Conservation (phyloP, 176 grass and related monocot genomes). For the Luzula sylvatica region DNA sequence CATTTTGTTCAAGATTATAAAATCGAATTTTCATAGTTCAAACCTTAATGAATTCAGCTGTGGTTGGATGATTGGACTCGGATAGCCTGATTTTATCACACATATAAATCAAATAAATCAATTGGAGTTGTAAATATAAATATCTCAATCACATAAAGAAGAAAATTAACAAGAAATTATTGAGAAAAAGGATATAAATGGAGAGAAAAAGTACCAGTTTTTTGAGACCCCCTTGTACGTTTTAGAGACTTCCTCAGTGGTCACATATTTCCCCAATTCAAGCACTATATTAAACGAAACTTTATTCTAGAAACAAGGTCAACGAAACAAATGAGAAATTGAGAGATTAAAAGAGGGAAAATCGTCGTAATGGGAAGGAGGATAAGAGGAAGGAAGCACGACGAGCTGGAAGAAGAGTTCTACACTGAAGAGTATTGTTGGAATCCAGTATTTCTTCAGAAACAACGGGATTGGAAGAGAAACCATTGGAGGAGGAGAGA, state of each 20-base stretch:
- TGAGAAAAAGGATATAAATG: not conserved
- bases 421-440: slow-evolving; percentile 42
- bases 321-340: not conserved
- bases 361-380: slow-evolving; percentile 71
- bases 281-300: slow-evolving; percentile 25
- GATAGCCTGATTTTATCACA: slow-evolving; percentile 51
- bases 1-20: too few species aligned
- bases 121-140: not conserved
- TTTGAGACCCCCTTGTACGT: slow-evolving; percentile 53
- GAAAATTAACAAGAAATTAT: not conserved
- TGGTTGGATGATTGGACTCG: slow-evolving; percentile 36
- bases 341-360: not conserved
- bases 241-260: slow-evolving; percentile 42
- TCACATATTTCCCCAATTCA: slow-evolving; percentile 43
- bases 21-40: too few species aligned
- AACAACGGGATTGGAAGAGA: slow-evolving; percentile 26
- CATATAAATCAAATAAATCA: not conserved
- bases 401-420: slow-evolving; percentile 87
- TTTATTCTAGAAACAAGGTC: slow-evolving; percentile 8
- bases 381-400: slow-evolving; percentile 60
- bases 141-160: not conserved
- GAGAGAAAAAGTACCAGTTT: slow-evolving; percentile 37
- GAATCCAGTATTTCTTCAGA: slow-evolving; percentile 64
- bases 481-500: slow-evolving; percentile 26
- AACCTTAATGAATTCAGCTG: slow-evolving; percentile 69